Evolutionary conservation across 1,139 yeast genomes (phyloP).

Genomic region (Diutina rugosa): DNA sequence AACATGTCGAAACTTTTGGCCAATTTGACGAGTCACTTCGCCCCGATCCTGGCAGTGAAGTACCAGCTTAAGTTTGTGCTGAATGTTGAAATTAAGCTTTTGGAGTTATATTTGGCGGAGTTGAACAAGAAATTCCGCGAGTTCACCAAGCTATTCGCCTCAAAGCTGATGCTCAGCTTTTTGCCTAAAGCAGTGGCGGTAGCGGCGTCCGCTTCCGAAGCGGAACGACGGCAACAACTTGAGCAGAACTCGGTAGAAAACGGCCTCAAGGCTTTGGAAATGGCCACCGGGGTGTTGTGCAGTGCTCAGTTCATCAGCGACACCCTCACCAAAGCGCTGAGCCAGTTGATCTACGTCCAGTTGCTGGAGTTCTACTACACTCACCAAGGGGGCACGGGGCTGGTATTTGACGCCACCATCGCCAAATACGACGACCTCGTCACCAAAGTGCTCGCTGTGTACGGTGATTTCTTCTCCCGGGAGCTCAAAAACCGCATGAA

Average conservation of each 20-base stretch:
- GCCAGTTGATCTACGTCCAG: constrained; percentile 51
- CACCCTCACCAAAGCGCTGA: constrained; percentile 7
- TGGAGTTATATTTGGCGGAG: constrained; percentile 46
- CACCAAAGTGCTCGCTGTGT: constrained; percentile 21
- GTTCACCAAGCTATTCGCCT: constrained; percentile 30
- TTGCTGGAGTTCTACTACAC: constrained; percentile 37
- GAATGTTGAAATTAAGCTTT: constrained; percentile 51
- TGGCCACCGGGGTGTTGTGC: background rate
- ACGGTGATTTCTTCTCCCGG: constrained; percentile 32
- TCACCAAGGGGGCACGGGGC: constrained; percentile 7
- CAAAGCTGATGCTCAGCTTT: constrained; percentile 14
- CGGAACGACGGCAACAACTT: background rate
- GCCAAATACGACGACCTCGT: constrained; percentile 32
- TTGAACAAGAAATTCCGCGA: constrained; percentile 29
- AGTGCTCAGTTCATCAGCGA: background rate
- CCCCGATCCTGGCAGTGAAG: constrained; percentile 41
- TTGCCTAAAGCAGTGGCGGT: background rate
- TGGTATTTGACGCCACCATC: constrained; percentile 45
- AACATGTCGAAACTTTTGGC: constrained; percentile 52
- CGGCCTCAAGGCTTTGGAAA: constrained; percentile 1
- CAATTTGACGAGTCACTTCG: constrained; percentile 52
- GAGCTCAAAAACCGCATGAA: constrained; percentile 39
- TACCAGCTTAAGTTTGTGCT: constrained; percentile 60
- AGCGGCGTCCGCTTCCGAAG: background rate
- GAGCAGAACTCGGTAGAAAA: constrained; percentile 1